Evolutionary conservation across 345 rosid genomes (phyloP), one percentile per base, ranked within the genome.

Genomic region (Geranium brycei): DNA sequence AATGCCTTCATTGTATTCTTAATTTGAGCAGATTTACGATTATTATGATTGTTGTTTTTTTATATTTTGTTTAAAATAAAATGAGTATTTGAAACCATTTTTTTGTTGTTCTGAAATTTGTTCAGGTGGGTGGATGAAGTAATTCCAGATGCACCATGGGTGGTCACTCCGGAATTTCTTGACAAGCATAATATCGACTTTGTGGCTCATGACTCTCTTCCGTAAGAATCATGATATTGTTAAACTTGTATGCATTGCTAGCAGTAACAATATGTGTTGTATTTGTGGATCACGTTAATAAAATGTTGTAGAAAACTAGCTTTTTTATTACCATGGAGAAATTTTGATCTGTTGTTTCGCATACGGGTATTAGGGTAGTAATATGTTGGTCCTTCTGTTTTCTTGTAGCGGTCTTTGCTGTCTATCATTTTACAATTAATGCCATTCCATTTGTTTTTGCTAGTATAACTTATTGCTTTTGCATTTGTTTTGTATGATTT

Each of bases 91-190:
- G 38, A 32, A 32, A 2, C 6, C 38, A 32, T n/a, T n/a, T n/a
- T n/a, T 32, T 32, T 32, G 38, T 32, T 32, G 41, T 35, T 35
- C 5, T 35, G 41, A 35, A 35, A 35, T 35, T 35, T 35, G 41
- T 35, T 53, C 74, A 91, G 97, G 77, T 91, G 97, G 96, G 97
- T 91, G 57, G 96, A 91, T 68, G 97, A 91, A 83, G 97, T 91
- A 59, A 82, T 91, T 64, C 86, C 96, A 0, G 80, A 86, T 80
- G 96, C 96, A 0, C 97, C 97, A 4, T 91, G 97, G 97, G 97
- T 91, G 59, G 75, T 88, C 32, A 76, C 79, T 31, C 86, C 85
- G 61, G 97, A 88, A 71, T 91, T 91, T 80, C 90, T 91, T 40
- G 97, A 91, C 77, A 79, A 81, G 67, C 78, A 91, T 71, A 68